A percentile compares a stretch with the other conserved stretches of the same genome.
phyloP scores from a whole-genome alignment of 768 basidiomycete species.

The Tulasnella sp. region DNA sequence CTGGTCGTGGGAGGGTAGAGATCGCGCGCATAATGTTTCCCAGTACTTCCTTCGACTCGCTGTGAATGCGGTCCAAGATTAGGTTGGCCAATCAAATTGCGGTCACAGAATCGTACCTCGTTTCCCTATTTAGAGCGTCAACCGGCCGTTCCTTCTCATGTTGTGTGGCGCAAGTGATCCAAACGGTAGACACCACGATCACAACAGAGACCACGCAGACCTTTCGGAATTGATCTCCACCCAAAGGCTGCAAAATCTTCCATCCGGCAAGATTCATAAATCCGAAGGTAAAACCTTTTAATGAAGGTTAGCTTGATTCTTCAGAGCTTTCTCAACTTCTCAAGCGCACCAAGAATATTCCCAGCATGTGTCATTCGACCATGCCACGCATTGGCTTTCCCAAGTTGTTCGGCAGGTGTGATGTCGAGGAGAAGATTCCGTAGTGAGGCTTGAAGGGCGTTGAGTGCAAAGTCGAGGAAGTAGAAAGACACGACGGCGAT shows the following conservation, averaged over 20 bases:
- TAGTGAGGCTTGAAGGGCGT: conserved; percentile 70
- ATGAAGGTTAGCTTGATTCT: background rate
- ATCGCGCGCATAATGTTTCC: conserved; percentile 68
- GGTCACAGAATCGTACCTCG: conserved; percentile 1
- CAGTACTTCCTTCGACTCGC: conserved; percentile 60
- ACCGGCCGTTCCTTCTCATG: conserved; percentile 47
- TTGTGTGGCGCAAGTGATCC: conserved; percentile 76
- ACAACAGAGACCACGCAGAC: conserved; percentile 81
- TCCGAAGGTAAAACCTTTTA: conserved; percentile 36
- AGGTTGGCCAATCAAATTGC: background rate
- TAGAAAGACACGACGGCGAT: conserved; percentile 89
- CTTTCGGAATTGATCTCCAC: conserved; percentile 91
- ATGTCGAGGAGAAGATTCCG: conserved; percentile 90
- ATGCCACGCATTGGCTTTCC: conserved; percentile 95
- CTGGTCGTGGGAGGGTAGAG: conserved; percentile 65
- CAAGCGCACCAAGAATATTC: conserved; percentile 71
- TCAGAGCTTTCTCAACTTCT: background rate
- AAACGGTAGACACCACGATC: conserved; percentile 70
- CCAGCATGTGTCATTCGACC: conserved; percentile 94
- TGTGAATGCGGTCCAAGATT: conserved; percentile 22
- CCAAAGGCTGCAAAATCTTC: conserved; percentile 67
- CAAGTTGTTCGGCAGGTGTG: conserved; percentile 79
- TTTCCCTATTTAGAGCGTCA: conserved; percentile 22
- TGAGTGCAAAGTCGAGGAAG: conserved; percentile 91
- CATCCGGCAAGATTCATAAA: conserved; percentile 79